Conservation (phyloP, 257 asterid species). For the Paulownia fortunei region DNA sequence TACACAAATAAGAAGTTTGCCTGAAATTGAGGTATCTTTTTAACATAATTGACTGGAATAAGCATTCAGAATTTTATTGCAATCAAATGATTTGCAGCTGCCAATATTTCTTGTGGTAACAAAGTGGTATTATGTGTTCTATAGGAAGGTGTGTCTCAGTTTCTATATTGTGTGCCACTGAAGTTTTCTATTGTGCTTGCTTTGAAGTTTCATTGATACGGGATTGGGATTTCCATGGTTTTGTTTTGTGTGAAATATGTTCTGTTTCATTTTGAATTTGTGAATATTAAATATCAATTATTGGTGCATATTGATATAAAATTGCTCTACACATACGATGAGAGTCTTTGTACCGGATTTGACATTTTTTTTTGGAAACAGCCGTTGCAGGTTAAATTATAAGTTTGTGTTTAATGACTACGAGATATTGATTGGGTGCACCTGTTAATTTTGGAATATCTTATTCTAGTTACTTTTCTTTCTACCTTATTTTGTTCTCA, state of each 20-base stretch:
- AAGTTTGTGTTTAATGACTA: not conserved
- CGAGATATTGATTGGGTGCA: not conserved
- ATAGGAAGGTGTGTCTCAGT: not conserved
- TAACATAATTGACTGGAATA: not conserved
- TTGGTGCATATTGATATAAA: not conserved
- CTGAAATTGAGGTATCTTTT: not conserved
- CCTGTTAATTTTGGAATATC: not conserved
- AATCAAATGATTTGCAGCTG: not conserved
- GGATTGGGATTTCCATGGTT: not conserved
- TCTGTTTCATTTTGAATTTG: too few species aligned
- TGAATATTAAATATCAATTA: not conserved
- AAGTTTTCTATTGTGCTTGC: not conserved
- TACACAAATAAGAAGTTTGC: not conserved
- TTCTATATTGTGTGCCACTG: not conserved
- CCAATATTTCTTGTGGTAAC: not conserved
- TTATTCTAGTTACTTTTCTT: not conserved
- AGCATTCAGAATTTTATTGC: not conserved
- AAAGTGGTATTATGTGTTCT: slow-evolving; percentile 3
- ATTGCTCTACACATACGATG: not conserved
- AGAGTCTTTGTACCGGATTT: not conserved
- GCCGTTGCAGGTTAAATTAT: not conserved
- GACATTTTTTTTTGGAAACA: not conserved
- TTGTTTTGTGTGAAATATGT: not conserved
- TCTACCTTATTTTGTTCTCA: not conserved
- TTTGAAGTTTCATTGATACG: not conserved